Evolutionary conservation across 495 filamentous ascomycete species (phyloP), one percentile per base, ranked within the genome.

Genomic region (Alectoria sarmentosa): DNA sequence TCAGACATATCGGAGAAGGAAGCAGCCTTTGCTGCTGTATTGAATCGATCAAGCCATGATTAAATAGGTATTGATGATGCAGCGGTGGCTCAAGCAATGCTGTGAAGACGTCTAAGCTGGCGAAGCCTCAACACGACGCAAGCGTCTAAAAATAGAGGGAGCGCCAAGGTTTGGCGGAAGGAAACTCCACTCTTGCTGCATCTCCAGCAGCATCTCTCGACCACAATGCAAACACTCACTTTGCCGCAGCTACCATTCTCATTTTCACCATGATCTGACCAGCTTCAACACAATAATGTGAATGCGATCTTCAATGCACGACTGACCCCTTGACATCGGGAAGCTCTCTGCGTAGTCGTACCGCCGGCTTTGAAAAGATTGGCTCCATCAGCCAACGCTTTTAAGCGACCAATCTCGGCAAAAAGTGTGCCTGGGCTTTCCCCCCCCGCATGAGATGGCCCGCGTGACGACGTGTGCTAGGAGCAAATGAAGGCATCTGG

Each of bases 21-120:
- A 39, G 4, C 38, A 39, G 38, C 6, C 38, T 23, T n/a, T 19
- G 52, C 52, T 55, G 52, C 15, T 21, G 9, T 9, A 17, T 8
- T 55, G 15, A 21, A 54, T 5, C 9, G 28, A 36, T 19, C 30
- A 10, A 30, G 13, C 3, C 49, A 54, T 54, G 2, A 54, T 52
- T 49, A 19, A 38, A 23, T 46, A 19, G 28, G 1, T 1, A 52
- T 32, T 55, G 52, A 55, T 55, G 52, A 55, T 55, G 52, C 52
- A 34, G 52, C 52, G 1, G 52, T 55, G 52, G 52, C 52, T 55
- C 30, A 55, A n/a, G 52, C 30, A 55, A 28, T 28, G 48, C 48
- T 14, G 13, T 2, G 48, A 52, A 13, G 48, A 5, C 0, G 48
- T 52, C 26, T 23, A 52, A 52, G 26, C 26, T 52, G 48, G 0